Percentiles rank a stretch among this genome's conserved stretches.
phyloP scores from a whole-genome alignment of 1,284 basidiomycete species.

The Ustilago curta region DNA sequence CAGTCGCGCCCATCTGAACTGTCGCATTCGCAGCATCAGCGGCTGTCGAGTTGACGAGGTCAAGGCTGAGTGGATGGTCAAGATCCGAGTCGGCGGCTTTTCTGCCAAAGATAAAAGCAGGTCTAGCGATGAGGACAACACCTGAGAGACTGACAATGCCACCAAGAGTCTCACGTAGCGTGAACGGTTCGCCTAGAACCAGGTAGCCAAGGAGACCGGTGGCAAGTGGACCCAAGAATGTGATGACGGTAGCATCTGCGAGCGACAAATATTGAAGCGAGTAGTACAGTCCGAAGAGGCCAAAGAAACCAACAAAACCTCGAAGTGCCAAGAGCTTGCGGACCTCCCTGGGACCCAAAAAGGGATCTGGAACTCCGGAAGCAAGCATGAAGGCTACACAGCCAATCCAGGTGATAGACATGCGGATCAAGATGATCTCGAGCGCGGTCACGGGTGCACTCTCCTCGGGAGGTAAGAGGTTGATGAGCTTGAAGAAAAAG shows the following conservation, averaged over 20 bases:
- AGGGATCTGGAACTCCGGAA: slow-evolving; percentile 76
- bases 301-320: slow-evolving; percentile 76
- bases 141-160: slow-evolving; percentile 76
- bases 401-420: slow-evolving; percentile 71
- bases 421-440: slow-evolving; percentile 73
- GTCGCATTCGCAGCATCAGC: slow-evolving; percentile 11
- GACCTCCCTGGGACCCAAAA: slow-evolving; percentile 78
- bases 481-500: slow-evolving; percentile 76
- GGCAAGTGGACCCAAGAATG: slow-evolving; percentile 79
- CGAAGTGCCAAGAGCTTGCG: slow-evolving; percentile 75
- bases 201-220: slow-evolving; percentile 79
- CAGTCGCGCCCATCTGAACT: slow-evolving; percentile 8
- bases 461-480: slow-evolving; percentile 73
- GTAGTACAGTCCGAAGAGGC: slow-evolving; percentile 76
- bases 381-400: slow-evolving; percentile 60
- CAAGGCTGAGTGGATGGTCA: slow-evolving; percentile 17
- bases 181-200: slow-evolving; percentile 77
- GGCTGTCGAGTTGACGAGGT: slow-evolving; percentile 6
- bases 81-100: slow-evolving; percentile 38
- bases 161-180: slow-evolving; percentile 75
- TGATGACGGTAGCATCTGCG: slow-evolving; percentile 81
- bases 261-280: slow-evolving; percentile 78
- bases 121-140: slow-evolving; percentile 74
- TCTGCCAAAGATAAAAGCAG: slow-evolving; percentile 49
- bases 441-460: slow-evolving; percentile 41